These are phyloP conservation scores for Solanum raphanifolium DNA, from an alignment of 257 asterid species.

Conservation along the genomic window DNA sequence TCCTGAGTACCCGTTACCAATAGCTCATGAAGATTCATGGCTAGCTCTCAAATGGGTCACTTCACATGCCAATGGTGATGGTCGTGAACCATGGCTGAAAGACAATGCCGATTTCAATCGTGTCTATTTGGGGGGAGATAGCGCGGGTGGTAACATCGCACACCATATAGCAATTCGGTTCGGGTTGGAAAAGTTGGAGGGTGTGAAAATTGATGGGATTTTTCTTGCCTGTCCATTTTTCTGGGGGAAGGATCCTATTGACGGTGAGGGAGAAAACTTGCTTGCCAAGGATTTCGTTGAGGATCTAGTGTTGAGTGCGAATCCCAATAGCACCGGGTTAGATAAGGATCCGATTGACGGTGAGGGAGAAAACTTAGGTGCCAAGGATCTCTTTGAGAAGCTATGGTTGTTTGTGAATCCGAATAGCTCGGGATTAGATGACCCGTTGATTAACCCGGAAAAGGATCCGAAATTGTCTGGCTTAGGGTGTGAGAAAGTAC, in stretches of 20 bases:
- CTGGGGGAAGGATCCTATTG: constrained; percentile 45
- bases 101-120: constrained; percentile 33
- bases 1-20: constrained; percentile 53
- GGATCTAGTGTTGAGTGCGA: constrained; percentile 22
- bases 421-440: constrained; percentile 39
- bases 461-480: constrained; percentile 21
- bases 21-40: constrained; percentile 52
- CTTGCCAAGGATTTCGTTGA: background rate
- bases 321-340: constrained; percentile 40
- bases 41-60: constrained; percentile 41
- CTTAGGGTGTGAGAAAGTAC: constrained; percentile 27
- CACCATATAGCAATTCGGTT: constrained; percentile 30
- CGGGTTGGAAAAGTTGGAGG: constrained; percentile 22
- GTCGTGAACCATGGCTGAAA: constrained; percentile 30
- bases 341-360: constrained; percentile 38
- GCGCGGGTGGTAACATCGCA: constrained; percentile 53
- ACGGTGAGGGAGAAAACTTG: constrained; percentile 11
- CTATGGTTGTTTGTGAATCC: constrained; percentile 40
- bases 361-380: constrained; percentile 7
- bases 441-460: constrained; percentile 38
- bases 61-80: constrained; percentile 23
- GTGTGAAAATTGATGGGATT: constrained; percentile 28
- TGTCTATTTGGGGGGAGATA: constrained; percentile 50
- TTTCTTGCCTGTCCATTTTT: constrained; percentile 47
- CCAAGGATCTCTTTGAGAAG: constrained; percentile 1